These are phyloP conservation scores for Venturia asperata DNA, from an alignment of 2,329 filamentous ascomycete species.

Conservation along the genomic window DNA sequence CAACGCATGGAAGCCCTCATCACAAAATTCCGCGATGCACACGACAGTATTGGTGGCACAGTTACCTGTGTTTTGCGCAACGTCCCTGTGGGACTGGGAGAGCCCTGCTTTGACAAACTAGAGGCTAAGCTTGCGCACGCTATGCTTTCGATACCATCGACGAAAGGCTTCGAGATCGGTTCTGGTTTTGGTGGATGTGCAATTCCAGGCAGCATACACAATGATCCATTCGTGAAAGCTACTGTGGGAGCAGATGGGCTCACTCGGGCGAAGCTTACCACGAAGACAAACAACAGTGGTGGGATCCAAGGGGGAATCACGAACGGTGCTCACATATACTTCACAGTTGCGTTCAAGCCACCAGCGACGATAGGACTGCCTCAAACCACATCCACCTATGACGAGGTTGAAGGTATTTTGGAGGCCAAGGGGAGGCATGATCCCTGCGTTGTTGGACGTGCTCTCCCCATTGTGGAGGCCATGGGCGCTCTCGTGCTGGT, in stretches of 20 bases:
- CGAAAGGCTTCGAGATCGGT: conserved; percentile 92
- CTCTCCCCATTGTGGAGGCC: conserved; percentile 80
- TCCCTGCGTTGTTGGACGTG: conserved; percentile 82
- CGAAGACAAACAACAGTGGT: conserved; percentile 90
- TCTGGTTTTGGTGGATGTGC: conserved; percentile 85
- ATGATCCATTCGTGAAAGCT: conserved; percentile 66
- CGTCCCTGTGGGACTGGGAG: conserved; percentile 75
- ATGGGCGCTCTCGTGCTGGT: conserved; percentile 87
- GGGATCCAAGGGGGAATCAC: conserved; percentile 94
- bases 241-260: conserved; percentile 30
- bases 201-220: conserved; percentile 82
- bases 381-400: conserved; percentile 76
- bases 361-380: conserved; percentile 87
- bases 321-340: conserved; percentile 90
- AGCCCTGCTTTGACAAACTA: conserved; percentile 92
- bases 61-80: conserved; percentile 92
- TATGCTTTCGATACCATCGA: conserved; percentile 91
- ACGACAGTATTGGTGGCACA: conserved; percentile 90
- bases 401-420: conserved; percentile 64
- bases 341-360: conserved; percentile 91
- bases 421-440: conserved; percentile 93
- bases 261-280: conserved; percentile 59
- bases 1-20: conserved; percentile 67
- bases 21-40: conserved; percentile 64
- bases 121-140: conserved; percentile 87